phyloP scores from a whole-genome alignment of 306 rosid species.

The Casuarina cunninghamiana region DNA sequence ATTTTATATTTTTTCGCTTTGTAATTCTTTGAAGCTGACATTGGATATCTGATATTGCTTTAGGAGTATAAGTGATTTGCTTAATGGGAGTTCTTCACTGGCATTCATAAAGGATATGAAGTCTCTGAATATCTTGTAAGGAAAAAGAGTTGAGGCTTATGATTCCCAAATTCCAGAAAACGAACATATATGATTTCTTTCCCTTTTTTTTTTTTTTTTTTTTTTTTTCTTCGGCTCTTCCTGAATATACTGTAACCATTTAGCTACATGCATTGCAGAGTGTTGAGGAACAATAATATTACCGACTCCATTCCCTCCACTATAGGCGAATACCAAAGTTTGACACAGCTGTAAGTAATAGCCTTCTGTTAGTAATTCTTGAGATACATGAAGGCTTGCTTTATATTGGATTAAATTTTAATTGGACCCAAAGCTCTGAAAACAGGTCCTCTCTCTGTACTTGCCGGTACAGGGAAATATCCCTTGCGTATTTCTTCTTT shows the following conservation, averaged over 20 bases:
- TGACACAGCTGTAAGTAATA: too few species aligned
- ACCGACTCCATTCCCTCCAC: too few species aligned
- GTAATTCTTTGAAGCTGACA: conserved; percentile 5
- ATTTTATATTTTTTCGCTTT: conserved; percentile 18
- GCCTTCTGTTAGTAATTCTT: too few species aligned
- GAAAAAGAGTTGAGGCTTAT: conserved; percentile 6
- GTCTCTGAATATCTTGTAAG: conserved; percentile 59
- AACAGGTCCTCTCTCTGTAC: background rate
- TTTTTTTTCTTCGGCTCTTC: background rate
- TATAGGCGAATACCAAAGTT: too few species aligned
- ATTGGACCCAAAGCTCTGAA: background rate
- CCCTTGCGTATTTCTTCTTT: background rate
- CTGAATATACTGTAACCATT: too few species aligned
- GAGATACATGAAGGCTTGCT: background rate
- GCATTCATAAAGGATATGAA: conserved; percentile 32
- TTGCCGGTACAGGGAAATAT: too few species aligned
- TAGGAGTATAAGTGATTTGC: conserved; percentile 63
- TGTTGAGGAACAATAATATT: too few species aligned
- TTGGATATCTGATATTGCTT: conserved; percentile 16
- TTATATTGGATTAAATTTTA: conserved; percentile 4
- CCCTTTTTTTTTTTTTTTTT: too few species aligned
- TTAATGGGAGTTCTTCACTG: conserved; percentile 73
- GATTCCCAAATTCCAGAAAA: background rate
- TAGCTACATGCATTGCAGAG: too few species aligned
- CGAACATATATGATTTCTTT: too few species aligned